Evolutionary conservation across 768 basidiomycete genomes (phyloP).

Genomic region (Lactarius vividus): DNA sequence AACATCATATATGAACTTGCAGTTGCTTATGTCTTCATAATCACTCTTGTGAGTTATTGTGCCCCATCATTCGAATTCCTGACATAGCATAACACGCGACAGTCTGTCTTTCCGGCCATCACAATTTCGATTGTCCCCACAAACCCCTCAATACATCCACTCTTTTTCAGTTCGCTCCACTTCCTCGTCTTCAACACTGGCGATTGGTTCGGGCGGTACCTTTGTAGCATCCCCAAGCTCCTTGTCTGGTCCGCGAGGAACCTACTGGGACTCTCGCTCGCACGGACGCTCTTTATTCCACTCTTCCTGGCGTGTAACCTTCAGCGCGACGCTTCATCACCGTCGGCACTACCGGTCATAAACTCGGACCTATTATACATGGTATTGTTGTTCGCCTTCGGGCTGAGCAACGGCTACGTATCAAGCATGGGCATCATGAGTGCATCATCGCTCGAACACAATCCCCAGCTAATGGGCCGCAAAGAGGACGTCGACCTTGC

Average conservation of each 20-base stretch:
- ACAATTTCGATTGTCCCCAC: conserved; percentile 73
- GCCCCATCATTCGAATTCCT: background rate
- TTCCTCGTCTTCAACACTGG: conserved; percentile 75
- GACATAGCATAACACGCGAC: conserved; percentile 20
- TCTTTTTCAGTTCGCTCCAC: conserved; percentile 78
- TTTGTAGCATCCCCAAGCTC: conserved; percentile 63
- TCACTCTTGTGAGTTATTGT: conserved; percentile 65
- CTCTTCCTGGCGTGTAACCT: conserved; percentile 89
- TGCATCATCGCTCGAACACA: conserved; percentile 77
- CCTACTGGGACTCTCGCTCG: conserved; percentile 59
- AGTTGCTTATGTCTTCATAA: conserved; percentile 69
- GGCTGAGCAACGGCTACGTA: conserved; percentile 79
- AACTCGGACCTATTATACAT: conserved; percentile 77
- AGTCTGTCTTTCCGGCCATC: conserved; percentile 88
- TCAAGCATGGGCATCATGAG: conserved; percentile 79
- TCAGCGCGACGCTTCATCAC: conserved; percentile 41
- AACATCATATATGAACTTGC: conserved; percentile 72
- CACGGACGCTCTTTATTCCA: conserved; percentile 80
- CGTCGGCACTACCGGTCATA: conserved; percentile 44
- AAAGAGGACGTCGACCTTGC: conserved; percentile 82
- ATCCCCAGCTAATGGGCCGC: conserved; percentile 63
- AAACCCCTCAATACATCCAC: conserved; percentile 63
- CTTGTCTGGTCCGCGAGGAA: conserved; percentile 66
- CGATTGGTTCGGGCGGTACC: conserved; percentile 66
- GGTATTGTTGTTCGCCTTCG: conserved; percentile 67